These are phyloP conservation scores for Tribonema minus DNA, from an alignment of 108 stramenopile genomes.

Conservation along the genomic window DNA sequence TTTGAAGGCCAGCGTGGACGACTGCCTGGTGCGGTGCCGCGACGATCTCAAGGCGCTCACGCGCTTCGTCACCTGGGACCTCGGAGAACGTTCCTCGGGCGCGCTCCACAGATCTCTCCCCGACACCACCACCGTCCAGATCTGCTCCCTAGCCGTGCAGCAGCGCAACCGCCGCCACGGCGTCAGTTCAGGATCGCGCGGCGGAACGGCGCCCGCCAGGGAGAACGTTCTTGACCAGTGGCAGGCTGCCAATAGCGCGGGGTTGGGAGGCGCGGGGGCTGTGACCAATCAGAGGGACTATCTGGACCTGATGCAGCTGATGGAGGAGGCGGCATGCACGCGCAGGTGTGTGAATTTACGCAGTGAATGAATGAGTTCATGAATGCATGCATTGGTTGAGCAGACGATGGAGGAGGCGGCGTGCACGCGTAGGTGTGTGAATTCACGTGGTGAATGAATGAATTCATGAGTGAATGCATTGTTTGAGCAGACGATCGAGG, in stretches of 20 bases:
- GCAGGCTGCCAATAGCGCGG: constrained; percentile 40
- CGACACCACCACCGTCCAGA: constrained; percentile 56
- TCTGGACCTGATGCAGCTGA: constrained; percentile 72
- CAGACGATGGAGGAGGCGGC: constrained; percentile 82
- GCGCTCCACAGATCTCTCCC: constrained; percentile 73
- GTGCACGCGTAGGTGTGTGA: constrained; percentile 66
- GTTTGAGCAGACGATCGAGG: constrained; percentile 83
- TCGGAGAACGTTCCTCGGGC: constrained; percentile 73
- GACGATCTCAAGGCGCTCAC: constrained; percentile 82
- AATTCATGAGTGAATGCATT: too few relatives aligned
- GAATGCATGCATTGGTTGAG: too few relatives aligned
- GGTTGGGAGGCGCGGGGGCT: constrained; percentile 29
- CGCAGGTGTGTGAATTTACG: too few relatives aligned
- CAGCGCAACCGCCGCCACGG: background rate
- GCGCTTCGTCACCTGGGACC: constrained; percentile 87
- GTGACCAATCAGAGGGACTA: constrained; percentile 46
- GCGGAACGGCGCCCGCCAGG: background rate
- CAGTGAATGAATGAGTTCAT: too few relatives aligned
- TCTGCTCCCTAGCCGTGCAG: constrained; percentile 51
- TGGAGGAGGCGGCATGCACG: constrained; percentile 75
- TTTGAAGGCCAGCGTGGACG: constrained; percentile 55
- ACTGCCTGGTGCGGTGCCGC: constrained; percentile 58
- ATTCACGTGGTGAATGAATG: too few relatives aligned
- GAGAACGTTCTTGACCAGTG: constrained; percentile 38
- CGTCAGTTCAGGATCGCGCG: background rate